Percentiles rank a stretch among this genome's conserved stretches.
These are phyloP conservation scores for Dactylella cylindrospora DNA, from an alignment of 2,329 filamentous ascomycete species.

Conservation along the genomic window DNA sequence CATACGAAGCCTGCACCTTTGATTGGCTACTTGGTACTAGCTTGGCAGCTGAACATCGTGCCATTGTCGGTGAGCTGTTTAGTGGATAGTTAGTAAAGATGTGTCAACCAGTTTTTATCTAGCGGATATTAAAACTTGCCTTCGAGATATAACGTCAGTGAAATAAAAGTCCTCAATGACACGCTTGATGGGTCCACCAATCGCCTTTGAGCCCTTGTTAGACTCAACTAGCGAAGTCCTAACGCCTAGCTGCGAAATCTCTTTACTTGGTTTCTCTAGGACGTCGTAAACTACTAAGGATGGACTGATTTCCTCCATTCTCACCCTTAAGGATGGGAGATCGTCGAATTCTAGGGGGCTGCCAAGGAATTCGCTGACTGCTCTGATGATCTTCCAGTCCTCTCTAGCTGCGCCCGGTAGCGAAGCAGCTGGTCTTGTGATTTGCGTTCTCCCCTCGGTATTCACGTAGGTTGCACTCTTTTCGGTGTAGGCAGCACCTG, in stretches of 20 bases:
- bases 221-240: slow-evolving; percentile 95
- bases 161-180: slow-evolving; percentile 97
- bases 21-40: slow-evolving; percentile 53
- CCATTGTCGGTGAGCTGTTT: slow-evolving; percentile 91
- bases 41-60: slow-evolving; percentile 92
- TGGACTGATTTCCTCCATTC: slow-evolving; percentile 93
- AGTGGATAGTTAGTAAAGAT: slow-evolving; percentile 46
- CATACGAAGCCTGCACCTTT: slow-evolving; percentile 39
- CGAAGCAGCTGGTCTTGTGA: slow-evolving; percentile 85
- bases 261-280: slow-evolving; percentile 64
- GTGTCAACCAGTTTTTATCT: too few relatives aligned
- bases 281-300: slow-evolving; percentile 87
- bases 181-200: slow-evolving; percentile 73
- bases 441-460: slow-evolving; percentile 93
- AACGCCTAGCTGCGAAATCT: slow-evolving; percentile 53
- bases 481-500: slow-evolving; percentile 93
- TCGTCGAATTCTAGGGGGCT: slow-evolving; percentile 89
- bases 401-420: slow-evolving; percentile 86
- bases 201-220: slow-evolving; percentile 82
- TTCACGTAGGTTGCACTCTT: slow-evolving; percentile 96
- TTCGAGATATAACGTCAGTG: slow-evolving; percentile 94
- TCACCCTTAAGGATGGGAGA: slow-evolving; percentile 81
- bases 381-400: slow-evolving; percentile 98
- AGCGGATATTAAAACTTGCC: slow-evolving; percentile 60
- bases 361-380: slow-evolving; percentile 85